phyloP scores from a whole-genome alignment of 2,329 filamentous ascomycete species.

The Canariomyces notabilis region DNA sequence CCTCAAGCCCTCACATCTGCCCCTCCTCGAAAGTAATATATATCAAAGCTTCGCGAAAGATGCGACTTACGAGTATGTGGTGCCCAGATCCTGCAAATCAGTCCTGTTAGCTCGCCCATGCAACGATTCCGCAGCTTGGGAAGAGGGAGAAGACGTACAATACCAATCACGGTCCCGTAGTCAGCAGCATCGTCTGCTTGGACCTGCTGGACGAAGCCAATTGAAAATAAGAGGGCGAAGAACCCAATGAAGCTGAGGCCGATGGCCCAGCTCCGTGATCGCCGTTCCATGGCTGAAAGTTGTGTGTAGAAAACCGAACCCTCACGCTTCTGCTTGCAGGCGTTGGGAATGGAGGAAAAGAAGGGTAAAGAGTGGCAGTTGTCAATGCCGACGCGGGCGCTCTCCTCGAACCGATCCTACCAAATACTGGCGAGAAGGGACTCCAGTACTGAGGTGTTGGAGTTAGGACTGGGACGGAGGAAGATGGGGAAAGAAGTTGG shows the following conservation, averaged over 20 bases:
- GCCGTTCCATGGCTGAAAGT: conserved; percentile 25
- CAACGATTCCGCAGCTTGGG: background rate
- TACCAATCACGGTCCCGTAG: conserved; percentile 89
- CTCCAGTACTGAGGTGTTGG: conserved; percentile 7
- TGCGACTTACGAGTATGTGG: conserved; percentile 54
- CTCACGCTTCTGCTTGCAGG: conserved; percentile 19
- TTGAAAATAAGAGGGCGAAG: conserved; percentile 82
- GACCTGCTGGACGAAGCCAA: conserved; percentile 77
- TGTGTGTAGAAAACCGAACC: conserved; percentile 18
- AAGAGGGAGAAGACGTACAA: conserved; percentile 48
- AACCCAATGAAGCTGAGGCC: conserved; percentile 88
- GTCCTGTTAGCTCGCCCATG: conserved; percentile 22
- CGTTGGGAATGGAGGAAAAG: conserved; percentile 4
- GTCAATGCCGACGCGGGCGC: conserved; percentile 12
- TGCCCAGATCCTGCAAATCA: conserved; percentile 65
- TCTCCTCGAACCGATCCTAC: conserved; percentile 18
- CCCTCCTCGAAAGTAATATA: background rate
- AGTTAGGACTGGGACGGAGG: conserved; percentile 10
- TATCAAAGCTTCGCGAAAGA: conserved; percentile 2
- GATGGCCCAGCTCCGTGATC: conserved; percentile 41
- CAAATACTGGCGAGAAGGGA: conserved; percentile 7
- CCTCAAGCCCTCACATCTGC: background rate
- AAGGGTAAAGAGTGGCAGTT: conserved; percentile 13
- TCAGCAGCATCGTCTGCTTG: conserved; percentile 68
- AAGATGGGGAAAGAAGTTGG: conserved; percentile 3